These are phyloP conservation scores for Herpetomonas samuelpessoai DNA, from an alignment of 208 protist genomes.

Conservation along the genomic window DNA sequence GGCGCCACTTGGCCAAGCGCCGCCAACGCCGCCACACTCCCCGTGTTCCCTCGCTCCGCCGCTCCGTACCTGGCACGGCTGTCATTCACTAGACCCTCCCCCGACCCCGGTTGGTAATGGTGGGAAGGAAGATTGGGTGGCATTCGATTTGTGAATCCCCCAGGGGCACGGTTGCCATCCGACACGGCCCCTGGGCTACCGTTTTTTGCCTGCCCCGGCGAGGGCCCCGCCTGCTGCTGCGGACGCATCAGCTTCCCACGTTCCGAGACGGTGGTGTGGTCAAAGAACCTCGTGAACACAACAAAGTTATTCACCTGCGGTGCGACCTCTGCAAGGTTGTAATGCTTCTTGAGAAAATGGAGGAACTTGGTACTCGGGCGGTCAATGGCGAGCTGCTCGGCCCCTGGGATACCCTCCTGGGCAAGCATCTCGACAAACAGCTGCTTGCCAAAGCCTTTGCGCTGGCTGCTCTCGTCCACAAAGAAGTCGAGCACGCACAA, in stretches of 20 bases:
- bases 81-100: no score
- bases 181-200: slow-evolving; percentile 7
- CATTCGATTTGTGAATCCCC: not conserved
- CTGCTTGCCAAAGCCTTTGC: slow-evolving; percentile 71
- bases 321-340: slow-evolving; percentile 62
- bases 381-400: slow-evolving; percentile 87
- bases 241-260: slow-evolving; percentile 31
- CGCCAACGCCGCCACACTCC: no score
- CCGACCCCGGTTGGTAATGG: not conserved
- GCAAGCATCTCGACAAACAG: slow-evolving; percentile 81
- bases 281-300: slow-evolving; percentile 89
- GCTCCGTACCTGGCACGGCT: no score
- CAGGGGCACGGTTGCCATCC: not conserved
- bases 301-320: slow-evolving; percentile 94
- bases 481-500: slow-evolving; percentile 95
- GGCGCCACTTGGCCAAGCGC: no score
- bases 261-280: slow-evolving; percentile 46
- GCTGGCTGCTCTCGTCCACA: slow-evolving; percentile 83
- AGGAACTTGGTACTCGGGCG: slow-evolving; percentile 90
- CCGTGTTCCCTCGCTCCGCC: no score
- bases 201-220: slow-evolving; percentile 14
- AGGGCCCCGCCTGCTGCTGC: not conserved
- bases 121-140: no score
- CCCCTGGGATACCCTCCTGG: slow-evolving; percentile 24
- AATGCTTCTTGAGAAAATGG: slow-evolving; percentile 86